Evolutionary conservation across 1,284 basidiomycete genomes (phyloP).

Genomic region (Prillingera fragicola): DNA sequence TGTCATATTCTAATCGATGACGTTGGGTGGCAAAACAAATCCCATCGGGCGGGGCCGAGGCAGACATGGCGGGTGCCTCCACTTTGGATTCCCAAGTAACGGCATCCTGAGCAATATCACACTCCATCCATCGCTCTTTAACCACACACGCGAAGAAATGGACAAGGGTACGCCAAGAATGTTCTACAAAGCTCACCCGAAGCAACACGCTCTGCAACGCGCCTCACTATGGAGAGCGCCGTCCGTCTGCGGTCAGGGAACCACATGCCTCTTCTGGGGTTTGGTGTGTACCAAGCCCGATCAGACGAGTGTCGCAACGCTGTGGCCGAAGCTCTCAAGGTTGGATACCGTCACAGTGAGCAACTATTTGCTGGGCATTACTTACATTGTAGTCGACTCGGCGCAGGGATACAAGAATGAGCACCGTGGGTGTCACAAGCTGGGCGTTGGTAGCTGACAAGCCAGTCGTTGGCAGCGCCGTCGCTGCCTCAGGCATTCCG

Average conservation of each 20-base stretch:
- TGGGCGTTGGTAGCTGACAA: conserved; percentile 18
- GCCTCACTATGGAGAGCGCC: conserved; percentile 29
- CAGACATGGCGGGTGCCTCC: too few species aligned
- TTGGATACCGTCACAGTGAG: conserved; percentile 63
- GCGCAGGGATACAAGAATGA: conserved; percentile 73
- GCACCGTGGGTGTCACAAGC: conserved; percentile 57
- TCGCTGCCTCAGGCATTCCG: conserved; percentile 15
- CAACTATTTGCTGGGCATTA: neutral
- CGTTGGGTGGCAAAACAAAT: too few species aligned
- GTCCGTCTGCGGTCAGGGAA: conserved; percentile 39
- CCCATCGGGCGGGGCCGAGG: too few species aligned
- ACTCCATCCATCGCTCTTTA: too few species aligned
- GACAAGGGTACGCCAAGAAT: conserved; percentile 1
- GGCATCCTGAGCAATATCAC: too few species aligned
- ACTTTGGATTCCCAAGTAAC: too few species aligned
- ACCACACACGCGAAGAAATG: conserved; percentile 1
- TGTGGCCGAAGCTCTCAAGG: conserved; percentile 62
- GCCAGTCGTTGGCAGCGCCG: conserved; percentile 31
- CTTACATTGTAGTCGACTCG: conserved; percentile 28
- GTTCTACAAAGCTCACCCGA: neutral
- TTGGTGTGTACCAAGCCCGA: conserved; percentile 70
- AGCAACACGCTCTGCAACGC: neutral
- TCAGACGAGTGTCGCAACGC: conserved; percentile 56
- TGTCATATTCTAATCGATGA: too few species aligned
- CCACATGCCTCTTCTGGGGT: conserved; percentile 67